Evolutionary conservation across 495 filamentous ascomycete species (phyloP), one percentile per base, ranked within the genome.

Genomic region (Penicillium mononematosum): DNA sequence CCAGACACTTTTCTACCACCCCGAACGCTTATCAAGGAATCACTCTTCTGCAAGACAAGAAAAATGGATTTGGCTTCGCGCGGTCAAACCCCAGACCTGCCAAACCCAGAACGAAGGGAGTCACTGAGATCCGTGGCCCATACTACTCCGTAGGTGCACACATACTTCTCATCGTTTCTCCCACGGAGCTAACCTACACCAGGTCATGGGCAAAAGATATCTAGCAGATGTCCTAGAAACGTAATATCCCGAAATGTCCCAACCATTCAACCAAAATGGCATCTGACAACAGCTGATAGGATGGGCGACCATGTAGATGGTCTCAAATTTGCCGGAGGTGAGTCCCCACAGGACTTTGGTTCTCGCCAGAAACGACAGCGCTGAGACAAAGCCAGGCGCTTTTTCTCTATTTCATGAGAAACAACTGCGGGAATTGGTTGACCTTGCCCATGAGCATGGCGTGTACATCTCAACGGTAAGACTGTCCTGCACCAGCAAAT

Each of bases 251-350:
- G 4, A 24, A 12, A 45, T 34, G 4, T 20, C 4, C 8, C 22
- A 29, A 25, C 17, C n/a, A 24, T 2, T 24, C 10, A 41, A 22
- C 5, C 5, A 3, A 17, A 6, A 44, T 49, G 7, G 7, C 4
- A 22, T 45, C 55, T 58, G 48, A 57, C 41, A 25, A 4, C 5
- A 25, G 24, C 6, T 14, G 25, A 46, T 54, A 78, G 75, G 25
- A 82, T 81, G 81, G 78, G 80, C 9, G 63, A 73, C 10, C 76
- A 84, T 65, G 72, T 83, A 19, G 82, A 83, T 58, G 80, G 82
- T 2, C 67, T 85, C 10, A 83, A 84, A 50, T 83, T 84, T 67
- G 80, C 80, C 3, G 81, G 82, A 62, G 81, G 81, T 75, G 14
- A 57, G 62, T 45, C 11, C 12, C 17, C 39, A 39, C 17, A 46